Conservation (phyloP, 2,329 filamentous ascomycete species). For the Nemania abortiva region DNA sequence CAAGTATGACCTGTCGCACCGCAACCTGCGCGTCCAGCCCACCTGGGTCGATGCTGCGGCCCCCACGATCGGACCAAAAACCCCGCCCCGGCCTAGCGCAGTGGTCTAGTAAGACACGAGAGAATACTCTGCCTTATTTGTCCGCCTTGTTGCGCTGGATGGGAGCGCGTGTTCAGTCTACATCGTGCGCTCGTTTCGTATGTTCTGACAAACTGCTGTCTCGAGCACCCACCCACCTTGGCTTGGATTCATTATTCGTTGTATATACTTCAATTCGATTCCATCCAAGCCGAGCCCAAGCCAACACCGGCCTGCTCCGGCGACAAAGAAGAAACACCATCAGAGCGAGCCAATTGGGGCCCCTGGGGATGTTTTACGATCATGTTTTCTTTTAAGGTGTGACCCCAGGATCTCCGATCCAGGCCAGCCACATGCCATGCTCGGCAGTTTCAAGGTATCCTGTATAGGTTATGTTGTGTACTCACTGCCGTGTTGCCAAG, state of each 20-base stretch:
- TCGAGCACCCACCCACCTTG: slow-evolving; percentile 39
- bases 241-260: slow-evolving; percentile 27
- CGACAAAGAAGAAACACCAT: slow-evolving; percentile 41
- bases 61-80: slow-evolving; percentile 54
- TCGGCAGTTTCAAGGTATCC: not conserved
- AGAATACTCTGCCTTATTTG: slow-evolving; percentile 13
- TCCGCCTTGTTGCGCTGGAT: slow-evolving; percentile 11
- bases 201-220: slow-evolving; percentile 46
- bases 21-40: slow-evolving; percentile 51
- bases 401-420: slow-evolving; percentile 20
- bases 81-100: slow-evolving; percentile 26
- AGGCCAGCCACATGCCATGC: slow-evolving; percentile 30
- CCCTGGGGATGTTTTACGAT: slow-evolving; percentile 43
- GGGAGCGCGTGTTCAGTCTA: slow-evolving; percentile 28
- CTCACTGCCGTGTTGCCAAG: slow-evolving; percentile 16
- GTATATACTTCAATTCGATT: slow-evolving; percentile 29
- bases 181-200: slow-evolving; percentile 51
- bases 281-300: slow-evolving; percentile 19
- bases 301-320: slow-evolving; percentile 42
- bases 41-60: slow-evolving; percentile 68
- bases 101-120: slow-evolving; percentile 1
- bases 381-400: slow-evolving; percentile 11
- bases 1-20: slow-evolving; percentile 32
- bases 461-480: not conserved
- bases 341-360: slow-evolving; percentile 36